Evolutionary conservation across 2,329 filamentous ascomycete genomes (phyloP), one percentile per base, ranked within the genome.

Genomic region (Emergomyces pasteurianus): DNA sequence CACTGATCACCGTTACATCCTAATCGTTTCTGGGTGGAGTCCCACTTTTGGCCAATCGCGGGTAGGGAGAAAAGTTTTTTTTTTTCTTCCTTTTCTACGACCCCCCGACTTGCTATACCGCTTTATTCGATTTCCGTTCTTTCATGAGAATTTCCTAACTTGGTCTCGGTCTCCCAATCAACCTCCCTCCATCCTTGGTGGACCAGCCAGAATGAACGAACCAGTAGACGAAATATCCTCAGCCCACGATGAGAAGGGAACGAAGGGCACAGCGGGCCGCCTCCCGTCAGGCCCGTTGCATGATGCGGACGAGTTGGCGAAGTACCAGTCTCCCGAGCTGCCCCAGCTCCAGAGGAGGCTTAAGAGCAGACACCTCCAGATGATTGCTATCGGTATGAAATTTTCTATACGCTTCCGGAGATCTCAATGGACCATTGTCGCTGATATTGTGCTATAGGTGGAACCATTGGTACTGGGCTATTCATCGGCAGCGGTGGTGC

Each of bases 351-450:
- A 89, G 62, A 81, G 91, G 70, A 88, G 86, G 76, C 76, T 95
- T 68, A 95, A 95, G 77, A 87, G 86, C 31, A 81, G 91, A 55
- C 94, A 99, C 78, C 72, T 97, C 72, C 92, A 97, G 78, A 97
- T 97, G 92, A 97, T 97, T 79, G 94, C 94, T 31, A 96, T 97
- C 67, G 92, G 63, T 65, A 64, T 28, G 57, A 7, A 16, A 23
- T 18, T 18, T 26, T 1, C n/a, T n/a, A n/a, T 36, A 34, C 23
- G 8, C 18, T 18, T 10, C n/a, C 40, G 2, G 1, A 3, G 38
- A 3, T 26, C 31, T 3, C 40, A 28, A 28, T 47, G 8, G 18
- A 52, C 4, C 16, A 14, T 56, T 58, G 42, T 52, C 50, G 21
- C 46, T 58, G 47, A 58, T 36, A 16, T 40, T 46, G 21, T 55